Evolutionary conservation across 2,329 filamentous ascomycete species (phyloP).

Genomic region (Ophiostoma tasmaniense): DNA sequence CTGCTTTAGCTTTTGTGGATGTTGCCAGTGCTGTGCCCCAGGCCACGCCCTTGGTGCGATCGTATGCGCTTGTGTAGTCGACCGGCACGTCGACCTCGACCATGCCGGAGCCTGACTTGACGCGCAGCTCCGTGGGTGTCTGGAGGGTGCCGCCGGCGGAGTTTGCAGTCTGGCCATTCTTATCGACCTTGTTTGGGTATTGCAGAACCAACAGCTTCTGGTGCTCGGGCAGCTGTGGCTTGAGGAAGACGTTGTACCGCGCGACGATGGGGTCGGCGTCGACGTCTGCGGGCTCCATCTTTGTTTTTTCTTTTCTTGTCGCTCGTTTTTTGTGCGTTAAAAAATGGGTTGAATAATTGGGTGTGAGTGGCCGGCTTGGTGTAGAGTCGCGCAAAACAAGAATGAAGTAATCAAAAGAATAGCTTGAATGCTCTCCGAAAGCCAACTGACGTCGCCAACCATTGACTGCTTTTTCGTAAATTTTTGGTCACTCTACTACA

Average conservation of each 20-base stretch:
- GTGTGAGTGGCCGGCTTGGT: neutral
- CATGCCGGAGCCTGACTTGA: conserved; percentile 76
- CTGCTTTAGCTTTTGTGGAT: conserved; percentile 49
- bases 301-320: neutral
- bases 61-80: conserved; percentile 64
- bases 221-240: conserved; percentile 54
- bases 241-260: conserved; percentile 80
- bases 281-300: conserved; percentile 30
- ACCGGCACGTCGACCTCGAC: conserved; percentile 89
- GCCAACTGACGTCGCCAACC: neutral
- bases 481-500: neutral
- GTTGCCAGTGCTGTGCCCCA: conserved; percentile 72
- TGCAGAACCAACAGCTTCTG: conserved; percentile 75
- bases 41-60: conserved; percentile 69
- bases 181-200: conserved; percentile 68
- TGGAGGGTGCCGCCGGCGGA: conserved; percentile 26
- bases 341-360: neutral
- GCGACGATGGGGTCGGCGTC: conserved; percentile 61
- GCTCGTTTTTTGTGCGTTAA: neutral
- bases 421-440: neutral
- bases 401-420: neutral
- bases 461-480: neutral
- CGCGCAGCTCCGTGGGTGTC: conserved; percentile 63
- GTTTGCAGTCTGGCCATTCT: conserved; percentile 35
- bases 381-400: neutral